Conservation (phyloP, 192 early-diverging fungal genomes). For the Coemansia sp. region DNA sequence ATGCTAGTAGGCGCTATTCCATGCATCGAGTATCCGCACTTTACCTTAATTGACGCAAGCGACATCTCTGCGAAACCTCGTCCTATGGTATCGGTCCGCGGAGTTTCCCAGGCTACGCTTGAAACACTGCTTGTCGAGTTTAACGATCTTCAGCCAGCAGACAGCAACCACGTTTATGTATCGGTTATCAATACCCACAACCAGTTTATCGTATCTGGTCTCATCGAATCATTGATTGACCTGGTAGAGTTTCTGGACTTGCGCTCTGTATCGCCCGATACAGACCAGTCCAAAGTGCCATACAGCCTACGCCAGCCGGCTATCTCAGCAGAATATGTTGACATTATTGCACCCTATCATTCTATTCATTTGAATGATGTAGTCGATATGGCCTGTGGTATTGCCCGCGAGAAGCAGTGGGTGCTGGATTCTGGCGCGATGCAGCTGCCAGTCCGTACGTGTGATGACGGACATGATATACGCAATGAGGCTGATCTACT, state of each 20-base stretch:
- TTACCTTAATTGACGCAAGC: slow-evolving; percentile 66
- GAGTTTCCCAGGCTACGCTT: slow-evolving; percentile 8
- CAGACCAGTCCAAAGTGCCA: slow-evolving; percentile 70
- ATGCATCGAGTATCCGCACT: slow-evolving; percentile 56
- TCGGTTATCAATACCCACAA: slow-evolving; percentile 21
- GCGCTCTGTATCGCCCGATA: slow-evolving; percentile 9
- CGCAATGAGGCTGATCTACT: slow-evolving; percentile 60
- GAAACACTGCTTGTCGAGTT: slow-evolving; percentile 12
- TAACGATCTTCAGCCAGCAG: slow-evolving; percentile 7
- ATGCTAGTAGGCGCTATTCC: slow-evolving; percentile 83
- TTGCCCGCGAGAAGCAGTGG: slow-evolving; percentile 29
- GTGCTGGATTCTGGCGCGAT: slow-evolving; percentile 14
- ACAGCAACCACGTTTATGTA: slow-evolving; percentile 13
- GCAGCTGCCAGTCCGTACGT: slow-evolving; percentile 68
- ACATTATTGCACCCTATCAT: slow-evolving; percentile 84
- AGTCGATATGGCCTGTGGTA: not conserved
- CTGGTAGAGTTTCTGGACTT: slow-evolving; percentile 11
- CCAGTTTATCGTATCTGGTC: slow-evolving; percentile 24
- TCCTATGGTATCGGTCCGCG: slow-evolving; percentile 37
- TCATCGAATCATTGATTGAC: not conserved
- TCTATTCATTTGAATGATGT: slow-evolving; percentile 9
- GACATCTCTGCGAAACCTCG: slow-evolving; percentile 60
- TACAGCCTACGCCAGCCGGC: slow-evolving; percentile 76
- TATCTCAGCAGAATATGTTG: slow-evolving; percentile 75
- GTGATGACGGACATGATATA: slow-evolving; percentile 80